Conservation (phyloP, 176 grass and related monocot species). For the Avena sativa region DNA sequence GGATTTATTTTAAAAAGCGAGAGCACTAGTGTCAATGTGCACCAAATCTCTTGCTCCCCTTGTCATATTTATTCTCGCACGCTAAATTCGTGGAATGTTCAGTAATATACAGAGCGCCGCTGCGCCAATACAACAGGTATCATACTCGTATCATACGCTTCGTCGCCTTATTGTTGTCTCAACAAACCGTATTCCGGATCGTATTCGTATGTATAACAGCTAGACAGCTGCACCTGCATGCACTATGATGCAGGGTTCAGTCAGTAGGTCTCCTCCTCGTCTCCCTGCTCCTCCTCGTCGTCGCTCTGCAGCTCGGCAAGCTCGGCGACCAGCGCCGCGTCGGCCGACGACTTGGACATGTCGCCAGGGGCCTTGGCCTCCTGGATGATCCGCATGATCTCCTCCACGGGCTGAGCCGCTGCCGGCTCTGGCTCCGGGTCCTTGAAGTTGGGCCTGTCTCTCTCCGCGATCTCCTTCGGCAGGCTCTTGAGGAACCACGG, state of each 20-base stretch:
- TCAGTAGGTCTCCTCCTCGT: conserved; percentile 47
- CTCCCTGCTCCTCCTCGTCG: conserved; percentile 55
- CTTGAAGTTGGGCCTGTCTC: conserved; percentile 66
- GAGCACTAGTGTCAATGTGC: too few species aligned
- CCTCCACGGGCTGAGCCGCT: conserved; percentile 62
- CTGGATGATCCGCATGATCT: conserved; percentile 86
- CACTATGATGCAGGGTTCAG: neutral
- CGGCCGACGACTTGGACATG: conserved; percentile 37
- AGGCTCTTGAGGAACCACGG: conserved; percentile 91
- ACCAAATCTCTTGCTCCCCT: too few species aligned
- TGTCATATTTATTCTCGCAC: conserved; percentile 8
- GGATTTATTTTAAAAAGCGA: too few species aligned
- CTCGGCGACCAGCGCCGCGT: conserved; percentile 51
- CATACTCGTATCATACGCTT: neutral
- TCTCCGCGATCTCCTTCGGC: conserved; percentile 71
- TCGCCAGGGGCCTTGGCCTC: conserved; percentile 69
- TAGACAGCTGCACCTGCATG: neutral
- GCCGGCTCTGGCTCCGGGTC: conserved; percentile 7
- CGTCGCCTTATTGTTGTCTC: neutral
- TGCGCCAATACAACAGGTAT: neutral
- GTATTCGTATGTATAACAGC: neutral
- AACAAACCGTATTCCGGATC: neutral
- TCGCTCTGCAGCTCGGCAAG: conserved; percentile 61
- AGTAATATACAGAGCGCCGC: neutral
- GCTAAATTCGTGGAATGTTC: conserved; percentile 2